These are phyloP conservation scores for Furcasterigmium sp. DNA, from an alignment of 2,329 filamentous ascomycete species.

Conservation along the genomic window DNA sequence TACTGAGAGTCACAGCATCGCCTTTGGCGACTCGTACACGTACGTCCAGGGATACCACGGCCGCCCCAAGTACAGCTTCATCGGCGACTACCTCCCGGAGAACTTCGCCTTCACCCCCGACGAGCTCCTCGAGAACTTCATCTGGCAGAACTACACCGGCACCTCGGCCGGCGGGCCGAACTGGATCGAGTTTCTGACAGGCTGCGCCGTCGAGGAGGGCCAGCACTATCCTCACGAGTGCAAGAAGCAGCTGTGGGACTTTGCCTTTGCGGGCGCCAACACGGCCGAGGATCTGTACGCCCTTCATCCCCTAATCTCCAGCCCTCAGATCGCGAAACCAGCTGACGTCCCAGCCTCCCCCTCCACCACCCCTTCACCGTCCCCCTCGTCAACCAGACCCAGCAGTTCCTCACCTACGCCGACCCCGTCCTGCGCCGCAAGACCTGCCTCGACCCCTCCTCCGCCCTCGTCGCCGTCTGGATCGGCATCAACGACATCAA, in stretches of 20 bases:
- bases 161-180: constrained; percentile 45
- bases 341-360: constrained; percentile 26
- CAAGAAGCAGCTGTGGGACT: constrained; percentile 46
- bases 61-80: constrained; percentile 45
- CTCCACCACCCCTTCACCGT: constrained; percentile 46
- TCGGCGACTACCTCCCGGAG: constrained; percentile 38
- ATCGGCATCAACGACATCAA: constrained; percentile 54
- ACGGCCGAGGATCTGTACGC: constrained; percentile 34
- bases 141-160: constrained; percentile 43
- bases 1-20: constrained; percentile 23
- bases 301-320: too few relatives aligned
- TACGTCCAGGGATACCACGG: constrained; percentile 49
- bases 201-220: constrained; percentile 39
- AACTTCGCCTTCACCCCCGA: constrained; percentile 37
- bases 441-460: constrained; percentile 21
- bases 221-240: constrained; percentile 36
- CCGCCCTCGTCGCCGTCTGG: constrained; percentile 44
- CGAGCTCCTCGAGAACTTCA: constrained; percentile 38
- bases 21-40: constrained; percentile 47
- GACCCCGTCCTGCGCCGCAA: constrained; percentile 28
- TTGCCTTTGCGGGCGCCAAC: constrained; percentile 49
- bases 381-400: constrained; percentile 42
- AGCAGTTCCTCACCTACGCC: constrained; percentile 40
- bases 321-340: too few relatives aligned
- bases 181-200: constrained; percentile 48